phyloP scores from a whole-genome alignment of 1,284 basidiomycete genomes.

The Laetiporus sulphureus region DNA sequence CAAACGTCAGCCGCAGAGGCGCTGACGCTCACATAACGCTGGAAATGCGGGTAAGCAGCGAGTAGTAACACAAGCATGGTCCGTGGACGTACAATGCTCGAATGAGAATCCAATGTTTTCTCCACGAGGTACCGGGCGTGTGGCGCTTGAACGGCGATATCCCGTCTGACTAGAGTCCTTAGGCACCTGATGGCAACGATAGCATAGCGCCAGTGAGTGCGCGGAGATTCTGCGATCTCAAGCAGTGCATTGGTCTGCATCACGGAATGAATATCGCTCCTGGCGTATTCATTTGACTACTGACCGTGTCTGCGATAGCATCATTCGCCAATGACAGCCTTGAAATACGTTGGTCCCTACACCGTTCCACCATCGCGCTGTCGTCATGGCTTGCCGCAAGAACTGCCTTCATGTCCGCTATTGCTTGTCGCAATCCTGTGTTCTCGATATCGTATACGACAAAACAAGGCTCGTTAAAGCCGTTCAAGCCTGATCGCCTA shows the following conservation, averaged over 20 bases:
- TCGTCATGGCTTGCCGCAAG: constrained; percentile 31
- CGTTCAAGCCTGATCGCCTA: constrained; percentile 39
- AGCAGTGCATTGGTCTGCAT: constrained; percentile 29
- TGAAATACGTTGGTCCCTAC: constrained; percentile 37
- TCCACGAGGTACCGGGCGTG: constrained; percentile 54
- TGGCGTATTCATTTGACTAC: constrained; percentile 13
- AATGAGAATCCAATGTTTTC: constrained; percentile 52
- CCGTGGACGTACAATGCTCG: constrained; percentile 58
- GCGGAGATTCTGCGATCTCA: constrained; percentile 45
- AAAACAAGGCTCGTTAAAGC: constrained; percentile 54
- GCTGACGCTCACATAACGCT: constrained; percentile 52
- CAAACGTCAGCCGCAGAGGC: neutral
- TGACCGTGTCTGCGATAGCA: constrained; percentile 36
- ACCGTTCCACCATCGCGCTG: constrained; percentile 34
- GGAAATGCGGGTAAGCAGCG: constrained; percentile 4
- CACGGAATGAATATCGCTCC: neutral
- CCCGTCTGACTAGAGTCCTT: constrained; percentile 69
- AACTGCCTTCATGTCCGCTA: constrained; percentile 31
- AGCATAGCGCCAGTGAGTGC: constrained; percentile 82
- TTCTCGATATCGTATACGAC: constrained; percentile 48
- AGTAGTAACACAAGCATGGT: no score
- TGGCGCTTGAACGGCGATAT: constrained; percentile 50
- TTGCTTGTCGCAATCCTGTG: constrained; percentile 31
- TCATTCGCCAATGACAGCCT: constrained; percentile 38
- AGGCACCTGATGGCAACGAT: constrained; percentile 73